Evolutionary conservation across 495 filamentous ascomycete genomes (phyloP), one percentile per base, ranked within the genome.

Genomic region (Penicillium atrosanguineum): DNA sequence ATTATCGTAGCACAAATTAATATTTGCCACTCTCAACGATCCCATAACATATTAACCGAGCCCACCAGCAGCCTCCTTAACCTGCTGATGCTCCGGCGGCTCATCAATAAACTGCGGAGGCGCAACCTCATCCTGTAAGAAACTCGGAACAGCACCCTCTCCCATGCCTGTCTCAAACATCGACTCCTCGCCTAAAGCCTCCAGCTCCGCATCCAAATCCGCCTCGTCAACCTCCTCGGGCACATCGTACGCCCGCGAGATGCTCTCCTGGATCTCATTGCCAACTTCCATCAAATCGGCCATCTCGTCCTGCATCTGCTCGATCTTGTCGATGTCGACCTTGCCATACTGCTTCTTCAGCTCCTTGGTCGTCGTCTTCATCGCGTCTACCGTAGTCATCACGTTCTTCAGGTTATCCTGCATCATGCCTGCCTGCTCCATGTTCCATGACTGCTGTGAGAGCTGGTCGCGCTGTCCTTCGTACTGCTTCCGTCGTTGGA

Each of bases 361-460:
- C 48, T 89, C 86, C 76, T 97, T 97, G 62, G 95, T 96, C 23
- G 95, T 97, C 1, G 83, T 87, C 77, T 97, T 94, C 83, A 97
- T 91, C 18, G 91, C 95, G 68, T 97, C 94, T 15, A 97, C 91
- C 0, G 94, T 97, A 19, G 91, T 94, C 92, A 97, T 96, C 48
- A 95, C 92, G 69, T 97, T 97, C 67, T 96, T 95, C 31, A 98
- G 84, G 62, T 98, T 97, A 71, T 97, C 94, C 74, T 94, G 91
- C 95, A 98, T 97, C 80, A 95, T 96, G 69, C 89, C 88, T 6
- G 94, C 94, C 68, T 97, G 94, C 70, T 97, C 92, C 92, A 98
- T 97, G 75, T 97, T 98, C 94, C 94, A 97, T 12, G 87, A 88
- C 70, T 97, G 94, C 60, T 87, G 83, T 70, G 95, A 90, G 49